Percentiles rank a stretch among this genome's conserved stretches.
phyloP scores from a whole-genome alignment of 768 basidiomycete species.

The Phallus indusiatus region DNA sequence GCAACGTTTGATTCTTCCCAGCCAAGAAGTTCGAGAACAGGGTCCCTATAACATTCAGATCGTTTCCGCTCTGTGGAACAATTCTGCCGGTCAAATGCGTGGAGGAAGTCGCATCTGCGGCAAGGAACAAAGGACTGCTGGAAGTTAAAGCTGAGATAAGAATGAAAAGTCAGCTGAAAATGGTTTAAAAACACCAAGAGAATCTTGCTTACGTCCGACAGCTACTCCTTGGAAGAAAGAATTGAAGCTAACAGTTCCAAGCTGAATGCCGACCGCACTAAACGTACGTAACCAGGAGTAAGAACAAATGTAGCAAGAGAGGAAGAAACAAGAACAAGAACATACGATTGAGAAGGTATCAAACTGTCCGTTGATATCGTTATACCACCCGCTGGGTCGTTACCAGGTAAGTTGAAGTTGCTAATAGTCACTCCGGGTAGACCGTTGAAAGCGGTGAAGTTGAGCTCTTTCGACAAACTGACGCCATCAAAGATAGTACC shows the following conservation, averaged over 20 bases:
- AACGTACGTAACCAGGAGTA: constrained; percentile 10
- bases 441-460: constrained; percentile 63
- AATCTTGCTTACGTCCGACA: constrained; percentile 47
- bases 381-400: constrained; percentile 61
- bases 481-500: constrained; percentile 63
- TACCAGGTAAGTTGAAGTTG: constrained; percentile 61
- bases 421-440: constrained; percentile 62
- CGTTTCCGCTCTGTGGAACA: constrained; percentile 47
- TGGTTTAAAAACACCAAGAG: neutral
- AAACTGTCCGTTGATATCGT: constrained; percentile 56
- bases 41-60: constrained; percentile 42
- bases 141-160: constrained; percentile 41
- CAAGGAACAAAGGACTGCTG: constrained; percentile 36
- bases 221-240: constrained; percentile 45
- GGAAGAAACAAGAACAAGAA: constrained; percentile 11
- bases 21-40: constrained; percentile 61
- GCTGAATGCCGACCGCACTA: constrained; percentile 57
- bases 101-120: constrained; percentile 35
- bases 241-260: constrained; percentile 56
- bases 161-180: constrained; percentile 1
- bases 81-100: constrained; percentile 57
- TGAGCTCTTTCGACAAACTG: constrained; percentile 46
- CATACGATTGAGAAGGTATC: constrained; percentile 60
- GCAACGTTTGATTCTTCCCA: constrained; percentile 53
- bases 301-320: constrained; percentile 5